These are phyloP conservation scores for Herpetomonas tarakana DNA, from an alignment of 208 protist genomes.

Conservation along the genomic window DNA sequence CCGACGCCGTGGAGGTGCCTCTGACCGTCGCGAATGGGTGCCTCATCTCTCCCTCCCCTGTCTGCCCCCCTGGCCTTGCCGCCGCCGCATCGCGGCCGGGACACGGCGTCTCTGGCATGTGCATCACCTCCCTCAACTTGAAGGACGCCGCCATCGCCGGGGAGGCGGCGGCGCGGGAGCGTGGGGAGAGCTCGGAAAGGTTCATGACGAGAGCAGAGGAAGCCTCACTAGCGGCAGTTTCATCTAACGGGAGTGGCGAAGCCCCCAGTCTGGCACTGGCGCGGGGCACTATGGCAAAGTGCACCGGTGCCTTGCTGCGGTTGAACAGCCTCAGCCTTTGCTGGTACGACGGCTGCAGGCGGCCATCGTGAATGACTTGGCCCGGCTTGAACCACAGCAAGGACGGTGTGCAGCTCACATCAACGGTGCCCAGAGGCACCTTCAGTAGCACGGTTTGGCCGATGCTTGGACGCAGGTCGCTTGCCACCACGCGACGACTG, in stretches of 20 bases:
- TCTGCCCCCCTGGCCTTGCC: too few relatives aligned
- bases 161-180: neutral
- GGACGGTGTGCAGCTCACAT: conserved; percentile 40
- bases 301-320: conserved; percentile 29
- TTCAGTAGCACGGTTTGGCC: conserved; percentile 43
- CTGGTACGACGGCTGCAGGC: conserved; percentile 55
- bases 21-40: too few relatives aligned
- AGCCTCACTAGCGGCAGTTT: too few relatives aligned
- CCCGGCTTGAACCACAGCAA: conserved; percentile 77
- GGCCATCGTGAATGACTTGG: conserved; percentile 74
- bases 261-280: too few relatives aligned
- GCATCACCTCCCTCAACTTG: conserved; percentile 40
- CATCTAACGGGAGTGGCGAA: too few relatives aligned
- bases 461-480: neutral
- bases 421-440: conserved; percentile 41
- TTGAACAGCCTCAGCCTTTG: conserved; percentile 66
- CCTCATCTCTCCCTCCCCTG: too few relatives aligned
- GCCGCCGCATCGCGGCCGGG: too few relatives aligned
- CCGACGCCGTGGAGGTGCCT: too few relatives aligned
- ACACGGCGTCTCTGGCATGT: conserved; percentile 25
- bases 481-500: neutral
- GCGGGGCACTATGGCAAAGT: conserved; percentile 38
- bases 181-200: neutral
- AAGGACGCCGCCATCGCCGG: conserved; percentile 13
- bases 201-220: conserved; percentile 1